Base-by-base conservation (phyloP, 1,139 yeast species). In the Protomyces arabidopsidicola region DNA sequence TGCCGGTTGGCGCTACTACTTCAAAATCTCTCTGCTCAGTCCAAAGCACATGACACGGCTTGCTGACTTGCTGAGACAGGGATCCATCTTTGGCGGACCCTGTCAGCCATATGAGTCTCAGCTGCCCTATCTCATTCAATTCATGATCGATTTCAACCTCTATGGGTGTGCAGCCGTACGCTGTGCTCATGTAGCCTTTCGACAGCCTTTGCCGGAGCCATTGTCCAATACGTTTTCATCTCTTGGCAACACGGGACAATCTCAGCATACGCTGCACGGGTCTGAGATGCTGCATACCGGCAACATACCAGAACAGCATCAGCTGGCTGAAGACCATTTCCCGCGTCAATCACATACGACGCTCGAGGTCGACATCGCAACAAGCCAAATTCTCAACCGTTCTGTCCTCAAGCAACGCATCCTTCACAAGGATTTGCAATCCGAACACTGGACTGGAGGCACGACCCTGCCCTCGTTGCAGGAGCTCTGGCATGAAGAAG, bases 141-240 rank as follows among this genome's bases (percentile, higher is more conserved):
- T 93, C 71, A 74, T 89, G 50, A 79, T 89, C 0, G 98, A 95
- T 71, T 90, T 81, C 74, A 91, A 91, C 71, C 75, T 91, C 45
- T 89, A 81, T 73, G 95, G 97, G 0, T 89, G 97, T 73, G 86
- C 87, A 4, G 87, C 95, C 90, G 67, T 93, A 45, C 76, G 79
- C 24, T 63, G 81, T 65, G 67, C 51, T 65, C 54, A 60, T 16
- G 68, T 55, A 6, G 24, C 55, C 53, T 57, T 60, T 56, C 14
- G 74, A 66, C 35, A 55, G 64, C 58, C 72, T 64, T 34, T 56
- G 62, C 45, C 64, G 54, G 39, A 68, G 61, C 45, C 35, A n/a
- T 6, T 42, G 16, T 59, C 31, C 8, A 39, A 27, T 22, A 38
- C 53, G 9, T 34, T 55, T 3, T 52, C 54, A 36, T 45, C 53